Conservation (phyloP, 169 alveolate species). For the Condylostoma magnum region DNA sequence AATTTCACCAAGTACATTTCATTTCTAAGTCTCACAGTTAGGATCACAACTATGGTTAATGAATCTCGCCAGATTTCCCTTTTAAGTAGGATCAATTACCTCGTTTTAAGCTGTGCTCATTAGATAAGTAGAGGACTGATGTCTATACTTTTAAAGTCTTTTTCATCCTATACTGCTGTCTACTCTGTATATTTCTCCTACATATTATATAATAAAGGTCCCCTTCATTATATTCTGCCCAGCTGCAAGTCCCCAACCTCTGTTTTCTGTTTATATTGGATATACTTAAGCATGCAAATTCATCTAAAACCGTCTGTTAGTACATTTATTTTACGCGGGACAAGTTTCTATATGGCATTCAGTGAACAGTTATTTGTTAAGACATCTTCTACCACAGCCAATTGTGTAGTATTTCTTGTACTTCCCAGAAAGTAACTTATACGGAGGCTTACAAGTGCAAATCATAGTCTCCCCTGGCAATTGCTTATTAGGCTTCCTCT, state of each 20-base stretch:
- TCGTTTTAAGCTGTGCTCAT: constrained; percentile 75
- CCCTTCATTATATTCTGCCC: constrained; percentile 52
- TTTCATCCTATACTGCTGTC: constrained; percentile 54
- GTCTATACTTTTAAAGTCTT: constrained; percentile 52
- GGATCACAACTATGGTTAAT: constrained; percentile 98
- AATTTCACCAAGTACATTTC: constrained; percentile 93
- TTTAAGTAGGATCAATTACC: constrained; percentile 94
- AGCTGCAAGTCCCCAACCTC: constrained; percentile 57
- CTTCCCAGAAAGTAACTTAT: neutral
- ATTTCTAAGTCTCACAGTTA: constrained; percentile 94
- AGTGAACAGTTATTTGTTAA: constrained; percentile 41
- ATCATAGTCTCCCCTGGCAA: constrained; percentile 36
- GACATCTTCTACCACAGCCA: constrained; percentile 46
- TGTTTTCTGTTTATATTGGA: constrained; percentile 31
- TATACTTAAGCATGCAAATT: constrained; percentile 50
- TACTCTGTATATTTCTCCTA: constrained; percentile 67
- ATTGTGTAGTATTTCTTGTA: neutral
- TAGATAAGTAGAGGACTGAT: constrained; percentile 63
- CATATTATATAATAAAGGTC: constrained; percentile 50
- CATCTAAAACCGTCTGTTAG: constrained; percentile 47
- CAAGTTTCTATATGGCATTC: constrained; percentile 46
- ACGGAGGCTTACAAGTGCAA: constrained; percentile 33
- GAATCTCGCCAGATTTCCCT: constrained; percentile 95
- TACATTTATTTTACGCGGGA: constrained; percentile 39
- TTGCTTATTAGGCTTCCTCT: constrained; percentile 34